phyloP scores from a whole-genome alignment of 441 rosid genomes.

The Erysimum cheiri region DNA sequence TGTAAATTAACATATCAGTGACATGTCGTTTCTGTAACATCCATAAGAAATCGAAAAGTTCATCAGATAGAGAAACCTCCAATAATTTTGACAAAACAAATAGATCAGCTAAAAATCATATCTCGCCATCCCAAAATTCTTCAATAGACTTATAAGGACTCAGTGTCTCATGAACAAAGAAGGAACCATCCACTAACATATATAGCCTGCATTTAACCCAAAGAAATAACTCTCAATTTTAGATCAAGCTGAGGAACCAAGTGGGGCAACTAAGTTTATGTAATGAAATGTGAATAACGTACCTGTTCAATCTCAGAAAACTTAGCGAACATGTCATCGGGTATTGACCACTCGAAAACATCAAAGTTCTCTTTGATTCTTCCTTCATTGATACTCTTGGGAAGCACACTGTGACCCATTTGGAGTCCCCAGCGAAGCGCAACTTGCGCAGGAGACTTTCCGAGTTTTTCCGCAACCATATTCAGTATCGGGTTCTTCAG shows the following conservation, averaged over 20 bases:
- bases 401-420: slow-evolving; percentile 83
- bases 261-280: slow-evolving; percentile 1
- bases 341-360: slow-evolving; percentile 72
- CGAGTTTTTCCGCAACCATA: slow-evolving; percentile 60
- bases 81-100: slow-evolving; percentile 17
- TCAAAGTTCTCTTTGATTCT: slow-evolving; percentile 76
- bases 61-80: slow-evolving; percentile 8
- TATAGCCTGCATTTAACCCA: slow-evolving; percentile 58
- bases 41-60: not conserved
- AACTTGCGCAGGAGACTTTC: slow-evolving; percentile 75
- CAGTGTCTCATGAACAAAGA: slow-evolving; percentile 51
- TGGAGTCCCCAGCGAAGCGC: slow-evolving; percentile 80
- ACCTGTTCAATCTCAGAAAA: slow-evolving; percentile 79
- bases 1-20: too few species aligned
- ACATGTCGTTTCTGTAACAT: not conserved
- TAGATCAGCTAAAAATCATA: slow-evolving; percentile 42
- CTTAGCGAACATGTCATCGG: slow-evolving; percentile 61
- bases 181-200: slow-evolving; percentile 42
- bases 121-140: slow-evolving; percentile 85
- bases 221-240: slow-evolving; percentile 8
- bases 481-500: slow-evolving; percentile 59
- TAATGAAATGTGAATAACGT: slow-evolving; percentile 22
- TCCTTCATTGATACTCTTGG: slow-evolving; percentile 66
- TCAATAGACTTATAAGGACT: slow-evolving; percentile 56
- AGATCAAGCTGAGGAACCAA: slow-evolving; percentile 1